These are phyloP conservation scores for Solanum microdontum DNA, from an alignment of 257 asterid species.

Conservation along the genomic window DNA sequence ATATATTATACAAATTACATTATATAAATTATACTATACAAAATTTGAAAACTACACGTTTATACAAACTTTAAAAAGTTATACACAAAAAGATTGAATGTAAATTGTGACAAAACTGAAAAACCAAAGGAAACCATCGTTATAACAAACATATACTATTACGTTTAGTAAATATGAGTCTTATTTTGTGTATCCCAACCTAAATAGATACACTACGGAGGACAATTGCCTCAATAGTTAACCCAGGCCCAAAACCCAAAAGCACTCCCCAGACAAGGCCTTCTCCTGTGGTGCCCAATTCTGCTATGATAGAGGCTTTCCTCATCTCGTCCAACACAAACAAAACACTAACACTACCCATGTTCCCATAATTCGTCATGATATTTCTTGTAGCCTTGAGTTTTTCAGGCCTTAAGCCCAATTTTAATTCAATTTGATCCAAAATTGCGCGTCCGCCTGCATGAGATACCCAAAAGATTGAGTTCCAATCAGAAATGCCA, in stretches of 20 bases:
- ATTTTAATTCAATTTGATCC: slow-evolving; percentile 1
- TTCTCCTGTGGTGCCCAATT: slow-evolving; percentile 3
- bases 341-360: neutral
- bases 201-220: neutral
- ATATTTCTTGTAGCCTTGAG: neutral
- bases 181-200: neutral
- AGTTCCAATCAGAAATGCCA: slow-evolving; percentile 10
- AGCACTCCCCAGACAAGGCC: slow-evolving; percentile 8
- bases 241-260: slow-evolving; percentile 5
- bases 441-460: slow-evolving; percentile 1
- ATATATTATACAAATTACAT: no score
- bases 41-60: no score
- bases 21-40: no score
- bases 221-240: neutral
- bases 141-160: no score
- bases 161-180: no score
- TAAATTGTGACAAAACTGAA: no score
- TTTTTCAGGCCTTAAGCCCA: neutral
- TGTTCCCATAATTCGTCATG: neutral
- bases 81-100: no score
- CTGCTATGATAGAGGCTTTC: neutral
- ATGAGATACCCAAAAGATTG: slow-evolving; percentile 3
- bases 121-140: no score
- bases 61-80: no score
- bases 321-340: slow-evolving; percentile 10